phyloP scores from a whole-genome alignment of 2,329 filamentous ascomycete species.

The Aspergillus sp. region DNA sequence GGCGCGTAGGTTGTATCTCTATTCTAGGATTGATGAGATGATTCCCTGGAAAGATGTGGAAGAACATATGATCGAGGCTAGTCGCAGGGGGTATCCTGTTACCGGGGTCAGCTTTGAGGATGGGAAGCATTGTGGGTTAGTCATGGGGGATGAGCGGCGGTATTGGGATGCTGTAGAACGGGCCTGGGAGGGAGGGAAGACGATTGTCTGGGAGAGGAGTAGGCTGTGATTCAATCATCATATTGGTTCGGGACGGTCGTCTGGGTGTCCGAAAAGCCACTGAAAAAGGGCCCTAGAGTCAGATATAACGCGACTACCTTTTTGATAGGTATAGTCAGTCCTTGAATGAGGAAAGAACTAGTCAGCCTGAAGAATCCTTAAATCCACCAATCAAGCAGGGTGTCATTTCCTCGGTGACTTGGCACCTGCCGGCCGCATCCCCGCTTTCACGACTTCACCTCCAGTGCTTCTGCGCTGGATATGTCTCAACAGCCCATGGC shows the following conservation, averaged over 20 bases:
- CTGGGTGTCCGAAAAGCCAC: neutral
- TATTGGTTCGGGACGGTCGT: too few relatives aligned
- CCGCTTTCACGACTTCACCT: too few relatives aligned
- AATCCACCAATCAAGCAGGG: too few relatives aligned
- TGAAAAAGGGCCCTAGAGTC: neutral
- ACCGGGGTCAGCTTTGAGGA: slow-evolving; percentile 20
- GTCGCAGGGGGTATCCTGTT: slow-evolving; percentile 12
- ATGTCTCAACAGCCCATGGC: too few relatives aligned
- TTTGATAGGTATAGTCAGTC: too few relatives aligned
- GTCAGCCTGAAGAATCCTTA: too few relatives aligned
- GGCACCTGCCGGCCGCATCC: too few relatives aligned
- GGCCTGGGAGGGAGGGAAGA: slow-evolving; percentile 15
- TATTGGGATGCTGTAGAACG: slow-evolving; percentile 21
- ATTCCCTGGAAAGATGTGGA: slow-evolving; percentile 25
- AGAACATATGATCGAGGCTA: slow-evolving; percentile 20
- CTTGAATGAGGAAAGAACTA: too few relatives aligned
- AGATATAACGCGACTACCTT: too few relatives aligned
- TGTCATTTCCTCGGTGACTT: too few relatives aligned
- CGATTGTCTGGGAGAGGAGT: neutral
- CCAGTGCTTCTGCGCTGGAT: too few relatives aligned
- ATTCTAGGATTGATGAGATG: slow-evolving; percentile 22
- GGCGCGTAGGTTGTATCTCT: slow-evolving; percentile 22
- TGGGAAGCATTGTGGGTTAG: slow-evolving; percentile 24
- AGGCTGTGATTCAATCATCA: neutral
- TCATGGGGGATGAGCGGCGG: slow-evolving; percentile 18